These are phyloP conservation scores for Tylopilus sp. DNA, from an alignment of 1,284 basidiomycete species.

Conservation along the genomic window DNA sequence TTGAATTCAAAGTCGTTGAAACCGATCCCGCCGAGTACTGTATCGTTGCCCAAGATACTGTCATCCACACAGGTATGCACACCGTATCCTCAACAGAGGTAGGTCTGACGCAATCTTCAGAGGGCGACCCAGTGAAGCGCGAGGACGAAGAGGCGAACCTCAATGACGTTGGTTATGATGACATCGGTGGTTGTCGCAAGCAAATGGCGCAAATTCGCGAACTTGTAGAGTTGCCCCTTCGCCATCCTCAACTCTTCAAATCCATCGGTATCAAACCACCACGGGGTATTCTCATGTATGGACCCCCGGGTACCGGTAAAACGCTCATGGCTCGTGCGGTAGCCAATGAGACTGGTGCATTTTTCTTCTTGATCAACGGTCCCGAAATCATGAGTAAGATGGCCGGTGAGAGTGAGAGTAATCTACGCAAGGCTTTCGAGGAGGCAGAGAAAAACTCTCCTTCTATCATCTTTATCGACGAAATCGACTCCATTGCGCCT, in stretches of 20 bases:
- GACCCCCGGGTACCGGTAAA: constrained; percentile 96
- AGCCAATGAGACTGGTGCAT: constrained; percentile 98
- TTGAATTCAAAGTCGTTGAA: constrained; percentile 98
- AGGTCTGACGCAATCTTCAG: constrained; percentile 50
- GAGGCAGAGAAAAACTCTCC: constrained; percentile 99
- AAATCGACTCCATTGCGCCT: constrained; percentile 98
- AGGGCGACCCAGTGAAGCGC: constrained; percentile 98
- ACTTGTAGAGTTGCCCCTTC: constrained; percentile 95
- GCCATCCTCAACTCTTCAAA: constrained; percentile 99
- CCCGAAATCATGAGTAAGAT: constrained; percentile 99
- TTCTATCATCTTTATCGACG: constrained; percentile 99
- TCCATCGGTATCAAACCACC: constrained; percentile 99
- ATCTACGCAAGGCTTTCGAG: constrained; percentile 96
- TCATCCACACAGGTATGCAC: constrained; percentile 83
- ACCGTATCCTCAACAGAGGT: constrained; percentile 8
- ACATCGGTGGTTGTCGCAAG: constrained; percentile 98
- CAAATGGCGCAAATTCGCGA: constrained; percentile 99
- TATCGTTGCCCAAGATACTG: constrained; percentile 96
- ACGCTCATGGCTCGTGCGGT: constrained; percentile 99
- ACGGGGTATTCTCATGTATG: constrained; percentile 95
- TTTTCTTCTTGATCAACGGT: constrained; percentile 99
- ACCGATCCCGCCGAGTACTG: constrained; percentile 95
- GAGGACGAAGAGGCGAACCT: constrained; percentile 99
- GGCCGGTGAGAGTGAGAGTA: constrained; percentile 97
- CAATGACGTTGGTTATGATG: constrained; percentile 97